Percentiles rank a stretch among this genome's conserved stretches.
Evolutionary conservation across 306 rosid species (phyloP).

Genomic region (Myrica gale): DNA sequence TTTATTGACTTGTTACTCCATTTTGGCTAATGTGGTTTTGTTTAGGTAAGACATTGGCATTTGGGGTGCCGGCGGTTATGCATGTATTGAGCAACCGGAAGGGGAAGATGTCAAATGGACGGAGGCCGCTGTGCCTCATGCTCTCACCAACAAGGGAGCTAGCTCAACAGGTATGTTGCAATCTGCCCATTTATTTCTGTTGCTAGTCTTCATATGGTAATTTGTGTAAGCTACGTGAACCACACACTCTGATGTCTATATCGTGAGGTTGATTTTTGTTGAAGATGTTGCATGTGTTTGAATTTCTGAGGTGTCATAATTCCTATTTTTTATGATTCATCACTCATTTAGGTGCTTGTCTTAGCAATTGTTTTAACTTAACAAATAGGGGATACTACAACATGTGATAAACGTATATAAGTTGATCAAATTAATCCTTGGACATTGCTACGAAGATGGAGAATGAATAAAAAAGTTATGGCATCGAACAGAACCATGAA

Average conservation of each 20-base stretch:
- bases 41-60: conserved; percentile 90
- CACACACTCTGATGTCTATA: background rate
- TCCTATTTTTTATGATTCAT: background rate
- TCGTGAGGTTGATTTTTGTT: background rate
- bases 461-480: background rate
- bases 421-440: too few relatives aligned
- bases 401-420: too few relatives aligned
- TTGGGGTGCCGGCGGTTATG: conserved; percentile 82
- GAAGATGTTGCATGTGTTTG: too few relatives aligned
- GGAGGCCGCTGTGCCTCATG: conserved; percentile 81
- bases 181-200: conserved; percentile 10
- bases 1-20: conserved; percentile 1
- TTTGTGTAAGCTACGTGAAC: background rate
- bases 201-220: background rate
- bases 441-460: background rate
- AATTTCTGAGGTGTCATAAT: background rate
- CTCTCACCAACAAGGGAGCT: conserved; percentile 95
- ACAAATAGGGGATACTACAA: background rate
- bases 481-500: too few relatives aligned
- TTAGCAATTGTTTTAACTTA: background rate
- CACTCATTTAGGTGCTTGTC: background rate
- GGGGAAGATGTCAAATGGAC: conserved; percentile 53
- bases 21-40: conserved; percentile 14
- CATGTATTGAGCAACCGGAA: conserved; percentile 71
- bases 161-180: conserved; percentile 82